These are phyloP conservation scores for Diutina scorzettiae DNA, from an alignment of 1,139 yeast genomes.

Conservation along the genomic window DNA sequence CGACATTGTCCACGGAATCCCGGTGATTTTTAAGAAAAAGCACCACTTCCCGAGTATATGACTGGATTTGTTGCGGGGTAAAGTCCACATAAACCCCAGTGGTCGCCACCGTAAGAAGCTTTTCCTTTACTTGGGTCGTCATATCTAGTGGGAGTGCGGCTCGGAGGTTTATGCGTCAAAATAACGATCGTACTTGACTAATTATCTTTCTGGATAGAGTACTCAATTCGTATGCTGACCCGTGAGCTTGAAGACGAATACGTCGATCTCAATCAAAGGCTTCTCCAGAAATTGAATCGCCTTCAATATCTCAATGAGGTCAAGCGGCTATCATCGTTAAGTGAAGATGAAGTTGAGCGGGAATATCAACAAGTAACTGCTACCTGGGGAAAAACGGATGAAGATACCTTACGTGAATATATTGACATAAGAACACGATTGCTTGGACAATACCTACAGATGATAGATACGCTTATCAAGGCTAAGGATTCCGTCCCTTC, in stretches of 20 bases:
- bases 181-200: neutral
- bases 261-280: neutral
- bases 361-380: neutral
- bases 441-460: neutral
- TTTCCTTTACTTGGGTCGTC: neutral
- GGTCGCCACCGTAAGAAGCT: slow-evolving; percentile 1
- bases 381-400: neutral
- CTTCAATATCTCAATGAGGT: neutral
- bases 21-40: slow-evolving; percentile 11
- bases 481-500: neutral
- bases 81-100: slow-evolving; percentile 1
- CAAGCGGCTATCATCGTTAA: neutral
- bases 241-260: neutral
- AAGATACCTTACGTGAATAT: neutral
- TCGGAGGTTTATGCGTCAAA: neutral
- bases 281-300: neutral
- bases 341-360: neutral
- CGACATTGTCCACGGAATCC: slow-evolving; percentile 14
- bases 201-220: no score
- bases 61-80: neutral
- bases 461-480: neutral
- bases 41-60: neutral
- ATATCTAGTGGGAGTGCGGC: neutral
- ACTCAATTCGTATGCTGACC: no score
- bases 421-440: neutral